Base-by-base conservation (phyloP, 768 basidiomycete species). In the Mycena leptocephala region DNA sequence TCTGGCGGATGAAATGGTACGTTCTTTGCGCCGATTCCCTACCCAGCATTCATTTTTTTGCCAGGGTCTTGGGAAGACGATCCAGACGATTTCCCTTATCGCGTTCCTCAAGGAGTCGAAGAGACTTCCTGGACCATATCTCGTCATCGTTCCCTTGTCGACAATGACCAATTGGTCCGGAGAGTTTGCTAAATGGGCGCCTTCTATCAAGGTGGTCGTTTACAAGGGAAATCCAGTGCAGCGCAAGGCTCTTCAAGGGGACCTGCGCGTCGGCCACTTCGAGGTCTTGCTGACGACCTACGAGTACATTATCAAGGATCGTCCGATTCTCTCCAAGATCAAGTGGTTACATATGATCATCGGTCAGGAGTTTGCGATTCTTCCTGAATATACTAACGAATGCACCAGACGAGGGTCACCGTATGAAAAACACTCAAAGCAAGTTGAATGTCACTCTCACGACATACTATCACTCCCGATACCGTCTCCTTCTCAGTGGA, bases 261-360 rank as follows among this genome's bases (percentile, higher is more conserved):
- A 96, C 39, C 86, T 99, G 70, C 92, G 96, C 41, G 85, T 91
- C 64, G 92, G 93, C 55, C 92, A 95, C 78, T 98, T 97, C 90
- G 96, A 97, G 81, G 97, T 98, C 32, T 85, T 98, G 66, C 85
- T 99, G 66, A 99, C 97, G 14, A 99, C 97, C 0, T 99, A 97
- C 82, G 97, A 98, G 82, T 99, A 98, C 81, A 96, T 99, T 84
- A 98, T 98, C 90, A 97, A 97, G 87, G 97, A 99, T 84, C 93
- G 96, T 20, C 95, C 95, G 2, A 84, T 94, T 72, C 88, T 99
- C 35, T 93, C 94, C 85, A 97, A 97, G 87, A 91, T 97, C 79
- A 97, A 96, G 82, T 99, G 97, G 97, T 85, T 97, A 9, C 97
- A 99, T 83, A 98, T 97, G 96, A 98, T 99, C 84, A 97, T 99